Base-by-base conservation (phyloP, 2,329 filamentous ascomycete species). In the Pyrenochaeta sp. region DNA sequence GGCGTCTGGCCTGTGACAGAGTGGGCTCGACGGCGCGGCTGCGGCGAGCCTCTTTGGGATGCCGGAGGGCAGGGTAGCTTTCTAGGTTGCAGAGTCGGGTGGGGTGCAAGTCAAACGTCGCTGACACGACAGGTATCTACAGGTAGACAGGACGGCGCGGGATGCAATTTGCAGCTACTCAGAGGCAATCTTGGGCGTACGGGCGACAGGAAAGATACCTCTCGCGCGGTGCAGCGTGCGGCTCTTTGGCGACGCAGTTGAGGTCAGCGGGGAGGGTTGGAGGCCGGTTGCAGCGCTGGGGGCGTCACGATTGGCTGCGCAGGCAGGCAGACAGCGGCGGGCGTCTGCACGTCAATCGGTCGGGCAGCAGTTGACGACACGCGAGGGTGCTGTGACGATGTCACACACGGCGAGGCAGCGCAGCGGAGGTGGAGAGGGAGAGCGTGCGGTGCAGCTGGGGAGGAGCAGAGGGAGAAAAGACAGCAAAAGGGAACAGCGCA, bases 271-370 rank as follows among this genome's bases (percentile, higher is more conserved):
- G 43, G 39, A 45, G 40, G 24, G 37, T 48, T 44, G 30, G 41
- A 53, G 47, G 51, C 46, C 42, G 46, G 51, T 34, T 58, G 57
- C 53, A 55, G 50, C 23, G 50, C 47, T 34, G 32, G 56, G 50
- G 61, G 58, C 58, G 54, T 55, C 45, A 45, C 48, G 53, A 64
- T 63, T 64, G 61, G 60, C 42, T 49, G 42, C 34, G 42, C 41
- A 28, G 39, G 35, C 29, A 50, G 54, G 51, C 50, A 51, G 55
- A 47, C 50, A 40, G 48, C 56, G 41, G 53, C 47, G 51, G 48
- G 50, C 47, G 47, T 49, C 60, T 65, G 63, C 63, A 65, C 60
- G 62, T 67, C 61, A 65, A 59, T 44, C 56, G 50, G 63, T 61
- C 58, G 64, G 61, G 63, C 59, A 61, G 59, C 61, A 63, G 52